Base-by-base conservation (phyloP, 2,329 filamentous ascomycete species). In the Aulographum hederae region DNA sequence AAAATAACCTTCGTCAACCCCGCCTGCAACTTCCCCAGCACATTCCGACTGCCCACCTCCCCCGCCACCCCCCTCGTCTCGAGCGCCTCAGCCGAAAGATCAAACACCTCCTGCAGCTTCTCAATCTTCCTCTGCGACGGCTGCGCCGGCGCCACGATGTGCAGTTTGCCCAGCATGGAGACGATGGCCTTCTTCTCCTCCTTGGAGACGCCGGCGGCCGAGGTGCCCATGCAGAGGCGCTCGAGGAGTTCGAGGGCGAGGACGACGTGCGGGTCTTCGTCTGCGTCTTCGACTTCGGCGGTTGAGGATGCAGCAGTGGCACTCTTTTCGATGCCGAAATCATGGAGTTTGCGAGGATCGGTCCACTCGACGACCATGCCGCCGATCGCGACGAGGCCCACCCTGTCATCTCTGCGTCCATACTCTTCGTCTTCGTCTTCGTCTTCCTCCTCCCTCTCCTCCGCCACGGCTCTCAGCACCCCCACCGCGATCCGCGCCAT, bases 281-380 rank as follows among this genome's bases (percentile, higher is more conserved):
- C n/a, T n/a, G n/a, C n/a, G n/a, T n/a, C n/a, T n/a, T n/a, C n/a
- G n/a, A n/a, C n/a, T n/a, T n/a, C n/a, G n/a, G n/a, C n/a, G n/a
- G n/a, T n/a, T n/a, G n/a, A n/a, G n/a, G n/a, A n/a, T n/a, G n/a
- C 86, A 3, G 86, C 73, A 48, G 84, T 76, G 6, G 77, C 77
- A 32, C 68, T 63, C 1, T 60, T n/a, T n/a, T n/a, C n/a, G n/a
- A n/a, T n/a, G n/a, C n/a, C 35, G 5, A 12, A 3, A 18, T 51
- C 62, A 8, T 72, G 57, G 5, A 72, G 62, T 51, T 91, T 85
- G 31, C 86, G 65, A 23, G 85, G 84, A 50, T 95, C 86, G 0
- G 86, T 95, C 89, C 86, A 95, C 50, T 95, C 86, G 1, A 85
- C 71, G 5, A 95, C 58, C 45, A 84, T 86, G 3, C 79, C 73